A percentile compares a stretch with the other conserved stretches of the same genome.
These are phyloP conservation scores for Cladophialophora psammophila DNA, from an alignment of 2,329 filamentous ascomycete species.

Conservation along the genomic window DNA sequence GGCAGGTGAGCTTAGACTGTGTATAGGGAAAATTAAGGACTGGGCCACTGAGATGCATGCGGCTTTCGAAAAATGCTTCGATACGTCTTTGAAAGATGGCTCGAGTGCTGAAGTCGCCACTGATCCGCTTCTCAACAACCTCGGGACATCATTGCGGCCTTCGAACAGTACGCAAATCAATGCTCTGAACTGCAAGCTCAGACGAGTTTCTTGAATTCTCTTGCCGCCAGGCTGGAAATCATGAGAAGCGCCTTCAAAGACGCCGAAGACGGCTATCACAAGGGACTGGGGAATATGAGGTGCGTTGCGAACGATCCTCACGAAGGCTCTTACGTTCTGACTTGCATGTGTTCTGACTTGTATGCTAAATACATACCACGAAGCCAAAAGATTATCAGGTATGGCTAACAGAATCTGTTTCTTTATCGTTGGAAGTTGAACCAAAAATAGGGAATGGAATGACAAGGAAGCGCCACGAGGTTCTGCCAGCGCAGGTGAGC, in stretches of 20 bases:
- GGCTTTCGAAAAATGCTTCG: not conserved
- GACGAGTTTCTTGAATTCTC: not conserved
- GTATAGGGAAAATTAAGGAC: not conserved
- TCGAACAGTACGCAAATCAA: not conserved
- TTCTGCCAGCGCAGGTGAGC: not conserved
- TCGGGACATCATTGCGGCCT: not conserved
- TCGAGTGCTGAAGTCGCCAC: not conserved
- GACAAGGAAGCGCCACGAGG: not conserved
- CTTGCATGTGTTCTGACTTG: slow-evolving; percentile 9
- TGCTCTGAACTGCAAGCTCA: not conserved
- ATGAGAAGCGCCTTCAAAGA: not conserved
- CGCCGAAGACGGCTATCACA: not conserved
- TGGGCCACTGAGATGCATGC: not conserved
- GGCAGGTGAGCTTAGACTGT: not conserved
- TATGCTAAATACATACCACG: slow-evolving; percentile 5
- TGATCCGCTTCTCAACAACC: not conserved
- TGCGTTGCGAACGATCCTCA: not conserved
- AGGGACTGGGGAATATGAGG: not conserved
- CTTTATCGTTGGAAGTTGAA: not conserved
- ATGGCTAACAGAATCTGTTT: not conserved
- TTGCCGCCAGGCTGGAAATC: not conserved
- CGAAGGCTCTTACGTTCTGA: slow-evolving; percentile 10
- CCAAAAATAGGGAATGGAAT: not conserved
- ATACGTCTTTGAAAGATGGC: not conserved
- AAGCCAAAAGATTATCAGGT: not conserved